Evolutionary conservation across 345 rosid genomes (phyloP).

Genomic region (Theobroma cacao): DNA sequence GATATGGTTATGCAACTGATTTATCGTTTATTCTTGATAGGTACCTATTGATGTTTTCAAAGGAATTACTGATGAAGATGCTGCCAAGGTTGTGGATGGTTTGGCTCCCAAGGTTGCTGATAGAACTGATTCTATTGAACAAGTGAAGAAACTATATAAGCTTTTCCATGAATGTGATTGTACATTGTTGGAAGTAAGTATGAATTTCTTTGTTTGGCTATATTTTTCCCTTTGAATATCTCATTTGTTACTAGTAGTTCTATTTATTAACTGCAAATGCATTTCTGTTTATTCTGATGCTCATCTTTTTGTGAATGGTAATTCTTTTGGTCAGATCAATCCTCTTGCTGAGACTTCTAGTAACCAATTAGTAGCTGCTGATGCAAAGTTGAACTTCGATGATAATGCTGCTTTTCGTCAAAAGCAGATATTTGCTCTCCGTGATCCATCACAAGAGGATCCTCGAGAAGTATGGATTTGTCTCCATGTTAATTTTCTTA

Average conservation of each 20-base stretch:
- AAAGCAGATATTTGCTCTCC: conserved; percentile 69
- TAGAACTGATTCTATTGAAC: conserved; percentile 77
- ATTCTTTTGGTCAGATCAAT: conserved; percentile 61
- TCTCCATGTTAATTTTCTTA: neutral
- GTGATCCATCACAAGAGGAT: conserved; percentile 98
- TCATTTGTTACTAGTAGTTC: conserved; percentile 4
- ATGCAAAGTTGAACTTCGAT: conserved; percentile 98
- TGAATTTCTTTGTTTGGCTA: conserved; percentile 9
- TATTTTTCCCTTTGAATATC: neutral
- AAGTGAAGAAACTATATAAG: conserved; percentile 94
- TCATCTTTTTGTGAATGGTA: conserved; percentile 12
- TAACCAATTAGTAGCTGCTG: conserved; percentile 92
- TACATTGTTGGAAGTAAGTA: conserved; percentile 92
- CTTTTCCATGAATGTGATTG: conserved; percentile 84
- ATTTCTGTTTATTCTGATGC: neutral
- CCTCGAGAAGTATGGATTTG: conserved; percentile 76
- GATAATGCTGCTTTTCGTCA: conserved; percentile 97
- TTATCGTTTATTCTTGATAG: conserved; percentile 36
- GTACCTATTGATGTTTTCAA: conserved; percentile 91
- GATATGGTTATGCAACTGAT: conserved; percentile 12
- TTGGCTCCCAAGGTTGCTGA: conserved; percentile 81
- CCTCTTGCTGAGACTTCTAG: conserved; percentile 94
- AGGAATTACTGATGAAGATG: conserved; percentile 97
- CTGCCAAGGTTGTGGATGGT: conserved; percentile 96
- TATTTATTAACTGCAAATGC: neutral